A percentile compares a stretch with the other conserved stretches of the same genome.
phyloP scores from a whole-genome alignment of 208 protist species.

The Leishmania tarentolae region DNA sequence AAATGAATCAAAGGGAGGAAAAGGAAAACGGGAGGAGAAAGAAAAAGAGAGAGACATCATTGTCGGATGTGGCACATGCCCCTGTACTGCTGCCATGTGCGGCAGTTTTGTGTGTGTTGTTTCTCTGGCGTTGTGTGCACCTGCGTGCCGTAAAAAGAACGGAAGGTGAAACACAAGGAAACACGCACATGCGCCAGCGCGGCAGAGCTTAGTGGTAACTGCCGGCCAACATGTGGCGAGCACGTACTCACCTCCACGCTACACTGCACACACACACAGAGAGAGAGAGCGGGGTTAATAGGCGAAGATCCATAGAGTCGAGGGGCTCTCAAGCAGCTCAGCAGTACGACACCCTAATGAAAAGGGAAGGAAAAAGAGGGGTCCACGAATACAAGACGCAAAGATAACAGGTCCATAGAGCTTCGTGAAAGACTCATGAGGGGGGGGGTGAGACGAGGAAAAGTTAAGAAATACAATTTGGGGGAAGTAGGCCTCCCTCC shows the following conservation, averaged over 20 bases:
- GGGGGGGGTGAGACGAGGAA: neutral
- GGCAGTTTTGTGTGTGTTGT: neutral
- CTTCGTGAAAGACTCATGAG: neutral
- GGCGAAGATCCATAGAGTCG: neutral
- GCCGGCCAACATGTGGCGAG: neutral
- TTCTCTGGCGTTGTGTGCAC: neutral
- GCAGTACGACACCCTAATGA: neutral
- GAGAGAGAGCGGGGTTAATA: neutral
- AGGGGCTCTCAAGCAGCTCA: neutral
- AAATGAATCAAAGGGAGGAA: neutral
- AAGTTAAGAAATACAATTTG: neutral
- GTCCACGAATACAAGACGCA: neutral
- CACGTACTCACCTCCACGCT: neutral
- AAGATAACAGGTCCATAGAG: neutral
- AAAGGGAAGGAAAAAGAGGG: neutral
- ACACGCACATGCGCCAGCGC: too few species aligned
- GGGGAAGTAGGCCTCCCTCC: neutral
- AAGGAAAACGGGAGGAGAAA: neutral
- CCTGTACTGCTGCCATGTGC: neutral
- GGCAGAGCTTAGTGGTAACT: neutral
- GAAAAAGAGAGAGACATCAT: too few species aligned
- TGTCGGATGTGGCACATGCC: neutral
- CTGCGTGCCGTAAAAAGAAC: neutral
- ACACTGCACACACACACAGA: neutral
- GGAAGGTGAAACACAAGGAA: neutral